Base-by-base conservation (phyloP, 352 stramenopile genomes). In the Thraustochytrium striatum region DNA sequence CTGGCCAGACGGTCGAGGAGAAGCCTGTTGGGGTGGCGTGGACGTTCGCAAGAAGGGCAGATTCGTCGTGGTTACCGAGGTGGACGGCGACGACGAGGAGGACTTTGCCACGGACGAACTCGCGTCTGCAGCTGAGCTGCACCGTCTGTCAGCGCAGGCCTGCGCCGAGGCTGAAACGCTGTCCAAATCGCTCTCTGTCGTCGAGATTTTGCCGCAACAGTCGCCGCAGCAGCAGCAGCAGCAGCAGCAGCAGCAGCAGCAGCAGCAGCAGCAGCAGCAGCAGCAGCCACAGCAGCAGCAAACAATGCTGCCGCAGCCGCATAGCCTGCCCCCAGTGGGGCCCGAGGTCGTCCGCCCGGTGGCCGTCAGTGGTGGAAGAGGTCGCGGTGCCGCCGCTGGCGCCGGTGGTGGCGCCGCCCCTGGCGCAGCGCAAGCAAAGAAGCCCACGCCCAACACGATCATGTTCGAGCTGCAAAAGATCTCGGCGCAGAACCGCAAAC, bases 381-480 rank as follows among this genome's bases (percentile, higher is more conserved):
- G 5, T 47, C 39, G 13, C 5, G 5, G 39, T 13, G 5, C 5
- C 13, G 39, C 39, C 39, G 5, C 13, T 47, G 5, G 39, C 5
- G 39, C 39, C 13, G 5, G 13, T 13, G 5, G 5, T 47, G 5
- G 5, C 39, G 39, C 39, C 39, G 5, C 5, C 5, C 39, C 39
- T 47, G 39, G 39, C 39, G 39, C 5, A 13, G 39, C 39, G 39
- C 39, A 47, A 13, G 39, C 39, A 5, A 47, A 13, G 39, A 47
- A 13, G 5, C 5, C 65, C 8, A 75, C 65, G 21, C 65, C 43
- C 41, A 75, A 25, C 21, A 44, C 65, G 3, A 75, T 75, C 47
- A 75, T 75, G 65, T 70, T 43, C 16, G 65, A 75, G 32, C 47
- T 75, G 44, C 41, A 72, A 72, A 75, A 75, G 52, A 75, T 75